Evolutionary conservation across 169 alveolate genomes (phyloP).

Genomic region (Cryptosporidium sp.): DNA sequence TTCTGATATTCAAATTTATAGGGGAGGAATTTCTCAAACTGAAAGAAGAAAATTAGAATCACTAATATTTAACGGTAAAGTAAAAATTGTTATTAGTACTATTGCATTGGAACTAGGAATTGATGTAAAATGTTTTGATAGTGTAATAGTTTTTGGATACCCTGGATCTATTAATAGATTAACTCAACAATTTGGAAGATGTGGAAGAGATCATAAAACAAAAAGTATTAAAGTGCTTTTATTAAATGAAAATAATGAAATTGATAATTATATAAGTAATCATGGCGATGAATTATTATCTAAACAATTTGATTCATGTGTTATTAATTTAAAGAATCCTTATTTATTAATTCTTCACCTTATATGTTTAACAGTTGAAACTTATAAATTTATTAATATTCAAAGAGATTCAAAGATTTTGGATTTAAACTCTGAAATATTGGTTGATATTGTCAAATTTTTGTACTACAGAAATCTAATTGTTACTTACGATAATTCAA

Average conservation of each 20-base stretch:
- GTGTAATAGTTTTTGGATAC: constrained; percentile 76
- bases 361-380: constrained; percentile 43
- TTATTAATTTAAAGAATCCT: constrained; percentile 57
- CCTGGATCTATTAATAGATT: constrained; percentile 80
- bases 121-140: constrained; percentile 77
- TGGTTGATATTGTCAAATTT: constrained; percentile 15
- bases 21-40: constrained; percentile 74
- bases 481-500: constrained; percentile 4
- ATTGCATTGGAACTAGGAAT: constrained; percentile 81
- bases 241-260: constrained; percentile 47
- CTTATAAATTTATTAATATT: constrained; percentile 36
- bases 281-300: constrained; percentile 34
- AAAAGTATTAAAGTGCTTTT: constrained; percentile 44
- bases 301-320: constrained; percentile 34
- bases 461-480: constrained; percentile 23
- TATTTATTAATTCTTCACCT: constrained; percentile 60
- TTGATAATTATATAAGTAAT: constrained; percentile 53
- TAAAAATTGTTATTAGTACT: constrained; percentile 76
- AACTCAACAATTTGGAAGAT: constrained; percentile 79
- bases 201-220: constrained; percentile 76
- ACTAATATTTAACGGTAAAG: constrained; percentile 60
- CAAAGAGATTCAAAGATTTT: constrained; percentile 45
- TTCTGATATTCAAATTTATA: constrained; percentile 50
- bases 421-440: background rate
- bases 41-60: constrained; percentile 75